Evolutionary conservation across 2,329 filamentous ascomycete genomes (phyloP).

Genomic region (Xylariales sp.): DNA sequence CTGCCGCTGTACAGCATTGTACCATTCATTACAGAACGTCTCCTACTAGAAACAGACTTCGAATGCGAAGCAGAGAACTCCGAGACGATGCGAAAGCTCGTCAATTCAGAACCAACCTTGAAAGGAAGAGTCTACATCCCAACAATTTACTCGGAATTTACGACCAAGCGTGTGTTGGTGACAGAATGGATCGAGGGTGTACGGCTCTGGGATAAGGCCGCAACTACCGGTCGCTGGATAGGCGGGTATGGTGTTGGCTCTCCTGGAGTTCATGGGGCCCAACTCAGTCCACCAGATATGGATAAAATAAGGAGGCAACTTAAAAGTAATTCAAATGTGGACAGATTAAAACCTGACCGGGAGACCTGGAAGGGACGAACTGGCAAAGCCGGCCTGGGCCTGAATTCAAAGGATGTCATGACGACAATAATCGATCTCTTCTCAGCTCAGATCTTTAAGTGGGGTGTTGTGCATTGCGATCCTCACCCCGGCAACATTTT

Average conservation of each 20-base stretch:
- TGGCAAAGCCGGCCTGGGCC: conserved; percentile 74
- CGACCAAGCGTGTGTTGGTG: conserved; percentile 79
- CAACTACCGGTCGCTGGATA: conserved; percentile 72
- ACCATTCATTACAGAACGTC: conserved; percentile 87
- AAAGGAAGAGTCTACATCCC: conserved; percentile 84
- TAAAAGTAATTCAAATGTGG: conserved; percentile 47
- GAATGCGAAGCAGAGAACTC: conserved; percentile 86
- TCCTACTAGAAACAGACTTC: conserved; percentile 93
- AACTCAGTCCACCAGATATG: conserved; percentile 43
- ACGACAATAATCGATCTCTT: conserved; percentile 95
- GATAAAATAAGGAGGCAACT: conserved; percentile 39
- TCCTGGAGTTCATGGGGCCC: conserved; percentile 67
- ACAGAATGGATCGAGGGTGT: conserved; percentile 98
- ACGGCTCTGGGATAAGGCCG: conserved; percentile 84
- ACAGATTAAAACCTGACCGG: conserved; percentile 74
- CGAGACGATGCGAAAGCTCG: conserved; percentile 73
- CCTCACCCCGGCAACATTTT: conserved; percentile 98
- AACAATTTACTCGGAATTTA: conserved; percentile 76
- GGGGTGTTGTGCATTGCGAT: conserved; percentile 93
- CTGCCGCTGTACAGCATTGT: conserved; percentile 89
- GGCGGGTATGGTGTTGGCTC: conserved; percentile 74
- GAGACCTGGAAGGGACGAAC: conserved; percentile 70
- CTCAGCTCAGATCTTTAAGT: conserved; percentile 96
- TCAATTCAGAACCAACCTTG: conserved; percentile 71
- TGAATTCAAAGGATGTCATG: conserved; percentile 85